phyloP scores from a whole-genome alignment of 371 early-diverging fungal genomes.

The Mortierella sp. region DNA sequence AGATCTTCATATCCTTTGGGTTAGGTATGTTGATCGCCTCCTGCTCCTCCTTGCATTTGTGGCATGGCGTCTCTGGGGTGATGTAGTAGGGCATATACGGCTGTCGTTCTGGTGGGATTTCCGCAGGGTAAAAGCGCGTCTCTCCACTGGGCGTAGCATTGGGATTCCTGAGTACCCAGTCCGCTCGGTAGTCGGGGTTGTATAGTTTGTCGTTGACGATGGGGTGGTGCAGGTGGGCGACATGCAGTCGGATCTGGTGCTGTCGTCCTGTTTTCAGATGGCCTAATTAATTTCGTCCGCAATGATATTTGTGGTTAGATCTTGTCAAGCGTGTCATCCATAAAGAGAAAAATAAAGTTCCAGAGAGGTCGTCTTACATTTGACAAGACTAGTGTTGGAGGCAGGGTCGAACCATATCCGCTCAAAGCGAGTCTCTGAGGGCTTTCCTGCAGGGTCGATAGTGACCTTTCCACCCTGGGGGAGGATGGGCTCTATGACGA shows the following conservation, averaged over 20 bases:
- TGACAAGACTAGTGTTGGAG: constrained; percentile 42
- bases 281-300: constrained; percentile 13
- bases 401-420: constrained; percentile 44
- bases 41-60: constrained; percentile 47
- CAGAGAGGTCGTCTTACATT: constrained; percentile 25
- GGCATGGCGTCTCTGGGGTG: constrained; percentile 33
- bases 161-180: neutral
- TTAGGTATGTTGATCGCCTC: constrained; percentile 24
- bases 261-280: constrained; percentile 44
- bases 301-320: neutral
- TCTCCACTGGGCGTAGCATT: constrained; percentile 24
- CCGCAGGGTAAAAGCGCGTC: constrained; percentile 46
- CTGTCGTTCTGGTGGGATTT: constrained; percentile 41
- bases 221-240: constrained; percentile 39
- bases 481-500: constrained; percentile 46
- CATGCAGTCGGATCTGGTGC: constrained; percentile 56
- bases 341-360: neutral
- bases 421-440: constrained; percentile 46
- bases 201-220: constrained; percentile 51
- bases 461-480: constrained; percentile 41
- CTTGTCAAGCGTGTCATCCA: neutral
- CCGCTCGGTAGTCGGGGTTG: constrained; percentile 30
- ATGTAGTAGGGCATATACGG: constrained; percentile 55
- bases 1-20: constrained; percentile 51
- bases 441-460: constrained; percentile 42